A percentile compares a stretch with the other conserved stretches of the same genome.
Conservation (phyloP, 768 basidiomycete species). For the Hygrocybe punicea region DNA sequence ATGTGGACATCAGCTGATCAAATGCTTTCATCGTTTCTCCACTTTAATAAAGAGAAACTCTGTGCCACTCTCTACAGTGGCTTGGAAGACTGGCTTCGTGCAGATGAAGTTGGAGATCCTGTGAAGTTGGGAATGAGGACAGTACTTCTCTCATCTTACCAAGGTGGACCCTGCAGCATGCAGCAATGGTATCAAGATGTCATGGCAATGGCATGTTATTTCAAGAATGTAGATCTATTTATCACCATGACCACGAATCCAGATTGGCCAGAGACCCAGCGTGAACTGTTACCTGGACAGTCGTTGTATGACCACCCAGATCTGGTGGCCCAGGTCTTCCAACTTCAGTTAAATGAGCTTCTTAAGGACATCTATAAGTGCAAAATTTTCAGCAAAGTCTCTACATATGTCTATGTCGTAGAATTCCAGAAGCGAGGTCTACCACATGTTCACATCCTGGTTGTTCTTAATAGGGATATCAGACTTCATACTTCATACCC, state of each 20-base stretch:
- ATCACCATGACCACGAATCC: constrained; percentile 51
- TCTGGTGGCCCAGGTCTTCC: constrained; percentile 46
- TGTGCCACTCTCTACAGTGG: too few species aligned
- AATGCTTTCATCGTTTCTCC: constrained; percentile 29
- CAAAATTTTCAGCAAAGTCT: constrained; percentile 12
- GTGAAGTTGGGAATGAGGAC: constrained; percentile 28
- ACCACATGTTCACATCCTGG: constrained; percentile 39
- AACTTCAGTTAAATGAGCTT: constrained; percentile 40
- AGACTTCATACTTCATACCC: constrained; percentile 32
- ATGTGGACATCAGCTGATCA: constrained; percentile 38
- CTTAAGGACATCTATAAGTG: constrained; percentile 38
- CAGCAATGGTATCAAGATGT: constrained; percentile 41
- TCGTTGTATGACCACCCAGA: constrained; percentile 43
- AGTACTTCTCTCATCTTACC: constrained; percentile 33
- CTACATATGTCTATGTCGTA: neutral
- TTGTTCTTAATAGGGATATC: constrained; percentile 34
- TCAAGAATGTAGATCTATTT: constrained; percentile 40
- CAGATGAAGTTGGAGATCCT: constrained; percentile 23
- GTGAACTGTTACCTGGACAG: constrained; percentile 31
- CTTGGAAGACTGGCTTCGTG: too few species aligned
- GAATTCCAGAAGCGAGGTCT: too few species aligned
- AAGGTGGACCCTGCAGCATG: constrained; percentile 38
- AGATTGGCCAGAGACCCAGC: constrained; percentile 43
- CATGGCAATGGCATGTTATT: constrained; percentile 40
- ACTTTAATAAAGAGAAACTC: constrained; percentile 30